Conservation (phyloP, 2,329 filamentous ascomycete species). For the Plenodomus tracheiphilus region DNA sequence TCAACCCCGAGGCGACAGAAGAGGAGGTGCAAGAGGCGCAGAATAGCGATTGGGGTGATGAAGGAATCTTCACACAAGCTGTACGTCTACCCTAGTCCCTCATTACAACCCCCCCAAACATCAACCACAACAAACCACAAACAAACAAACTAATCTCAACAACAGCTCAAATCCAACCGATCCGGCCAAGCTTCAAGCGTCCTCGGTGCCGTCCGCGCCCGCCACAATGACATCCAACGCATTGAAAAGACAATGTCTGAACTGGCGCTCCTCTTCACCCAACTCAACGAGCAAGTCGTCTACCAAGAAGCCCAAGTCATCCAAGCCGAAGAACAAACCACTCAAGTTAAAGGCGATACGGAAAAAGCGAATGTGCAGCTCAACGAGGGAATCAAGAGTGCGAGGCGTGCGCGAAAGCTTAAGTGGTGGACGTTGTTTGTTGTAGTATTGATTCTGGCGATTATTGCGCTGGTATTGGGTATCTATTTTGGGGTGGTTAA, state of each 20-base stretch:
- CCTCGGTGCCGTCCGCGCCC: constrained; percentile 76
- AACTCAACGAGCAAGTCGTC: constrained; percentile 74
- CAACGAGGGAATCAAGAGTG: constrained; percentile 67
- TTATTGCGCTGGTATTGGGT: constrained; percentile 55
- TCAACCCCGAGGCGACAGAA: constrained; percentile 78
- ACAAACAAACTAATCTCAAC: constrained; percentile 1
- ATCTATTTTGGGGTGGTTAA: constrained; percentile 51
- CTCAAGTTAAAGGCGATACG: constrained; percentile 67
- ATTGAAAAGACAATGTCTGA: constrained; percentile 77
- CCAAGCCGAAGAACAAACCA: constrained; percentile 66
- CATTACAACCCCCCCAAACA: neutral
- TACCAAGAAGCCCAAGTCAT: constrained; percentile 69
- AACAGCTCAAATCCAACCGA: constrained; percentile 73
- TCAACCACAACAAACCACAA: no score
- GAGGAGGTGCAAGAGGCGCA: constrained; percentile 70
- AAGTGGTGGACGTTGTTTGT: constrained; percentile 81
- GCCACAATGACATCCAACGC: constrained; percentile 80
- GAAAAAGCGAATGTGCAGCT: constrained; percentile 72
- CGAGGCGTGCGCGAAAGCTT: constrained; percentile 69
- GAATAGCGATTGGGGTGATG: constrained; percentile 72
- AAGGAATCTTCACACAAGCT: constrained; percentile 81
- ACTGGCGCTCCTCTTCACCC: constrained; percentile 70
- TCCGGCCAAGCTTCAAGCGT: constrained; percentile 72
- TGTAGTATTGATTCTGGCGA: constrained; percentile 51
- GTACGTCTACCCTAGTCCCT: constrained; percentile 55